Evolutionary conservation across 768 basidiomycete genomes (phyloP).

Genomic region (Pholiota conissans): DNA sequence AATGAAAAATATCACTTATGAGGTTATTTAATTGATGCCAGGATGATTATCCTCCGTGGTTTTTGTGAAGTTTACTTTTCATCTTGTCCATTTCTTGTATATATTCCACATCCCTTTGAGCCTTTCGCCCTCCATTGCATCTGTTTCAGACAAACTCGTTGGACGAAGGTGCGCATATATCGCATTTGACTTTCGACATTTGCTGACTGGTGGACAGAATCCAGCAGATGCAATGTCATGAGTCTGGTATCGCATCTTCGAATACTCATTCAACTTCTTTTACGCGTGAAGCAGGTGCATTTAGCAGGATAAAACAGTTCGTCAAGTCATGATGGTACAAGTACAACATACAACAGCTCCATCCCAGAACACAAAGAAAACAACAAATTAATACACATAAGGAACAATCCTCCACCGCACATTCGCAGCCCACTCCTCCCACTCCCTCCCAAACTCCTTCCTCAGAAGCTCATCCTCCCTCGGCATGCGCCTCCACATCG

Average conservation of each 20-base stretch:
- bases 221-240: too few species aligned
- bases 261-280: too few species aligned
- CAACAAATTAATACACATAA: constrained; percentile 16
- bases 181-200: too few species aligned
- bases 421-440: constrained; percentile 26
- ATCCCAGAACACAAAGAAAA: background rate
- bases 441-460: constrained; percentile 30
- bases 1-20: background rate
- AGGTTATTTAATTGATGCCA: background rate
- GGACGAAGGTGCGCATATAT: too few species aligned
- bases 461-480: constrained; percentile 30
- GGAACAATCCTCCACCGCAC: constrained; percentile 31
- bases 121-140: too few species aligned
- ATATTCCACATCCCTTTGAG: too few species aligned
- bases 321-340: background rate
- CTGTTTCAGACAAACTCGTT: too few species aligned
- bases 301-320: background rate
- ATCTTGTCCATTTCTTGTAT: background rate
- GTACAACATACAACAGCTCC: background rate
- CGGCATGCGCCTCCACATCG: constrained; percentile 7
- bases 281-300: too few species aligned
- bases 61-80: background rate
- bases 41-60: background rate
- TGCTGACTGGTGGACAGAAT: too few species aligned
- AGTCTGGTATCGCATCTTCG: too few species aligned